Evolutionary conservation across 495 filamentous ascomycete species (phyloP), one percentile per base, ranked within the genome.

Genomic region (Hypoxylon crocopeplum): DNA sequence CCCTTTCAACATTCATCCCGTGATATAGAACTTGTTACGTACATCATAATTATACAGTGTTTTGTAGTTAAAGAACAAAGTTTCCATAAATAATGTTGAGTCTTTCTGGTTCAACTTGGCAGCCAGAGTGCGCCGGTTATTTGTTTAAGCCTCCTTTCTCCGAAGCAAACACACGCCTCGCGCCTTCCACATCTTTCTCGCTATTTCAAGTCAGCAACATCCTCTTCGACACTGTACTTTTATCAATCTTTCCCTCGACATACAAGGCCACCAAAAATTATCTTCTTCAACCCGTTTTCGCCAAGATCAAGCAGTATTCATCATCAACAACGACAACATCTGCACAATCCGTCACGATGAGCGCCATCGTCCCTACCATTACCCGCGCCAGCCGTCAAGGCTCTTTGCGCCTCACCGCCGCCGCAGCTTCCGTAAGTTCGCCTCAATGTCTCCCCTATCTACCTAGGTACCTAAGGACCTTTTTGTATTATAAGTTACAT

Each of bases 141-240:
- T 38, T 22, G 40, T 47, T 41, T n/a, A 7, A 38, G 6, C 39
- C 20, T 45, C 25, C 32, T 59, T 38, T 37, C 36, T 33, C 29
- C 25, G 1, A n/a, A 48, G 56, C 48, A 60, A 60, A 54, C 56
- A 48, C n/a, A 34, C n/a, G n/a, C 33, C 56, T 48, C 19, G 33
- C 12, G 16, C 34, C 32, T 60, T 60, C 56, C 42, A 54, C 42
- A 20, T 8, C 15, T 20, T 33, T 48, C 56, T 60, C 17, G 17
- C n/a, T 15, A 25, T 21, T 41, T 21, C 16, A 33, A 19, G 29
- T 2, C n/a, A 8, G 22, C 8, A 20, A 12, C 8, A 30, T 21
- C 27, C 12, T 21, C 16, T 7, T 20, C 25, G 6, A 29, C 4
- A 17, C 17, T 41, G 17, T 17, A 5, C 38, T 33, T 19, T 41